These are phyloP conservation scores for Talaromyces sp. DNA, from an alignment of 2,329 filamentous ascomycete species.

Conservation along the genomic window DNA sequence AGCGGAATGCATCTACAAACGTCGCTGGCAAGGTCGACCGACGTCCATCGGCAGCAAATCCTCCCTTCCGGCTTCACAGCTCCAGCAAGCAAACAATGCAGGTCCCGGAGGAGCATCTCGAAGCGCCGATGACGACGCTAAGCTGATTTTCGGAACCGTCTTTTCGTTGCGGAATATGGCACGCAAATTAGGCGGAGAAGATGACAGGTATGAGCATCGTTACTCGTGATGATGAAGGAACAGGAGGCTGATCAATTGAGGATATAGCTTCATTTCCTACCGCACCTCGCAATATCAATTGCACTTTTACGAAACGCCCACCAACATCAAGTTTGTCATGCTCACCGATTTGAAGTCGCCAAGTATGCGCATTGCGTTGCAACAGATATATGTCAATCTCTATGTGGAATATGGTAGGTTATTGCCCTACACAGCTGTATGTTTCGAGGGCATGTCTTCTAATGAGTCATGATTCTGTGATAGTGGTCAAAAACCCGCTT, in stretches of 20 bases:
- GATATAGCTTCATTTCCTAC: constrained; percentile 78
- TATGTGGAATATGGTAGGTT: constrained; percentile 86
- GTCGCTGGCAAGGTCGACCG: constrained; percentile 70
- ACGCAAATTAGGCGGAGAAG: constrained; percentile 86
- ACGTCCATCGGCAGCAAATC: constrained; percentile 47
- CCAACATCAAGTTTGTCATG: constrained; percentile 94
- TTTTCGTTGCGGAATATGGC: constrained; percentile 97
- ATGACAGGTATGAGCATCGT: constrained; percentile 61
- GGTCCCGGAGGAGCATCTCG: constrained; percentile 43
- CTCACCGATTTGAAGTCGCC: constrained; percentile 84
- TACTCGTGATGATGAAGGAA: neutral
- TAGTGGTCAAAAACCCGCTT: constrained; percentile 64
- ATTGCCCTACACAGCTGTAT: neutral
- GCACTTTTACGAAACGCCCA: constrained; percentile 98
- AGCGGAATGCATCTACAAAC: constrained; percentile 98
- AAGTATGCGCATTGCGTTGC: constrained; percentile 89
- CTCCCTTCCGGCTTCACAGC: constrained; percentile 47
- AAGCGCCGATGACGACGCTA: constrained; percentile 77
- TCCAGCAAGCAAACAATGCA: constrained; percentile 47
- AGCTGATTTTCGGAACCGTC: constrained; percentile 94
- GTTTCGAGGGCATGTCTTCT: neutral
- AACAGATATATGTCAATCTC: constrained; percentile 97
- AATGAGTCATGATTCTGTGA: neutral
- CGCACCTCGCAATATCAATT: constrained; percentile 95
- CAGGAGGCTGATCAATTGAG: neutral